phyloP scores from a whole-genome alignment of 495 filamentous ascomycete species.

The Mytilinidion resinicola region DNA sequence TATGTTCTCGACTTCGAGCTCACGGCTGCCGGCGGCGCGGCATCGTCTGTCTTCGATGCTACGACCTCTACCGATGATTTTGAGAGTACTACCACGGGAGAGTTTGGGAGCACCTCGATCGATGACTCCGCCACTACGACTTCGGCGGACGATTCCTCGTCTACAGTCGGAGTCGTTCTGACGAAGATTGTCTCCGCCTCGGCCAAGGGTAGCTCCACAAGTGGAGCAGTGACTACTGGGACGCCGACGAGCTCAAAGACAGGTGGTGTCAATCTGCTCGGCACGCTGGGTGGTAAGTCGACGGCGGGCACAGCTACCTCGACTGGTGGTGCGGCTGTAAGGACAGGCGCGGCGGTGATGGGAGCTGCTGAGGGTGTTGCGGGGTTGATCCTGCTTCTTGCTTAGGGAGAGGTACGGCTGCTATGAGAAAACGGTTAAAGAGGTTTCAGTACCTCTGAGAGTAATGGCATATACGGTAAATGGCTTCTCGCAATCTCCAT shows the following conservation, averaged over 20 bases:
- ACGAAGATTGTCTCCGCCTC: not conserved
- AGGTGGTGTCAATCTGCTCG: not conserved
- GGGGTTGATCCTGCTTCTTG: not conserved
- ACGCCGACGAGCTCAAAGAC: not conserved
- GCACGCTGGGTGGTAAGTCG: not conserved
- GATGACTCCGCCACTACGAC: not conserved
- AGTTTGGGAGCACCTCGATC: not conserved
- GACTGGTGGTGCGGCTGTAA: not conserved
- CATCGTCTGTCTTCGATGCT: not conserved
- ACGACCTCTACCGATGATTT: not conserved
- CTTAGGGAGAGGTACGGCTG: not conserved
- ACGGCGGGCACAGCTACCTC: not conserved
- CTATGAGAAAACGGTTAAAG: no score
- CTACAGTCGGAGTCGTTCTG: no score
- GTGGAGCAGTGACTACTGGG: not conserved
- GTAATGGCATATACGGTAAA: no score
- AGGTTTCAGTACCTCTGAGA: no score
- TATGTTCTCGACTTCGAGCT: not conserved
- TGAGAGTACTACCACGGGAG: not conserved
- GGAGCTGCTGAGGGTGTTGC: not conserved
- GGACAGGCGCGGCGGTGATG: not conserved
- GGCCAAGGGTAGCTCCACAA: not conserved
- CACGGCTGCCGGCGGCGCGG: not conserved
- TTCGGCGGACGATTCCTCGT: not conserved
- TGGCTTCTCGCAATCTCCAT: no score